These are phyloP conservation scores for Xylaria arbuscula DNA, from an alignment of 2,329 filamentous ascomycete species.

Conservation along the genomic window DNA sequence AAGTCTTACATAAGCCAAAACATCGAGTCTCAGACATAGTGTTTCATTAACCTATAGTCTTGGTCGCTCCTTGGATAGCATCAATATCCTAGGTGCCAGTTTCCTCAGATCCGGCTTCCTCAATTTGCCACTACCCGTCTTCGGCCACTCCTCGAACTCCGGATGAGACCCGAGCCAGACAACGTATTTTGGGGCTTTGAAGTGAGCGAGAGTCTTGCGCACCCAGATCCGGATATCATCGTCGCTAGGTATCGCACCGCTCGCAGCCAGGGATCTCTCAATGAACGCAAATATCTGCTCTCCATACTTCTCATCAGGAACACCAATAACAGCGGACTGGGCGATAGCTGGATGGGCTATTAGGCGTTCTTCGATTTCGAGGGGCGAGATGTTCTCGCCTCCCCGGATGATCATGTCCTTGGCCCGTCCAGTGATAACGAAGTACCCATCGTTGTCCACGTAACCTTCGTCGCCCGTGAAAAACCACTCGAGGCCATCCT, in stretches of 20 bases:
- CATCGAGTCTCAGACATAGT: too few species aligned
- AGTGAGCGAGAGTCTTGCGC: neutral
- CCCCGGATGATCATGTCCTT: slow-evolving; percentile 2
- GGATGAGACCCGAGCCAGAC: neutral
- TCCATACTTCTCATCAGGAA: neutral
- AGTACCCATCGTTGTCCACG: neutral
- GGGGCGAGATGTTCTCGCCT: neutral
- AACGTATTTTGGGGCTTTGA: neutral
- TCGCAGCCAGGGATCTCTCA: neutral
- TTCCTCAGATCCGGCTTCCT: neutral
- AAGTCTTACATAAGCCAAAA: too few species aligned
- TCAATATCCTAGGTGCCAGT: neutral
- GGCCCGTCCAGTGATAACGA: neutral
- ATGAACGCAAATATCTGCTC: neutral
- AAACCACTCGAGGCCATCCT: neutral
- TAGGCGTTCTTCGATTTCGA: slow-evolving; percentile 2
- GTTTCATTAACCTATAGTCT: neutral
- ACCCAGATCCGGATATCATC: neutral
- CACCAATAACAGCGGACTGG: neutral
- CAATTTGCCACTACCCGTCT: neutral
- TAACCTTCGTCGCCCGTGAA: neutral
- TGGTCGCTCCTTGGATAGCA: neutral
- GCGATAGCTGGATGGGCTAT: neutral
- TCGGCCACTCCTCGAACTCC: neutral
- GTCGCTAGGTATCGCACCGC: neutral